Conservation (phyloP, 352 stramenopile species). For the Globisporangium alternatum region DNA sequence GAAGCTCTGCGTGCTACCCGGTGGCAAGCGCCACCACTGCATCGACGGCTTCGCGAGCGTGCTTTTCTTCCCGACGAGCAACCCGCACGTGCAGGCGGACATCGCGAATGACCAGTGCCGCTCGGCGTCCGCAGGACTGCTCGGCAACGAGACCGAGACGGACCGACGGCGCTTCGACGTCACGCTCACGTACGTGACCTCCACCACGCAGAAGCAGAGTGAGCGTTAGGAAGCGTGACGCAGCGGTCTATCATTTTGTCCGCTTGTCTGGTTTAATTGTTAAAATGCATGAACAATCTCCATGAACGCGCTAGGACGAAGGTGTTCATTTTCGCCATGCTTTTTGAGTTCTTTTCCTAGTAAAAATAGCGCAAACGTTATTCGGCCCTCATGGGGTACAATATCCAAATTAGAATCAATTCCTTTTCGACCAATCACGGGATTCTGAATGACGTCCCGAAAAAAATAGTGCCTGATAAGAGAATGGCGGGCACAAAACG, state of each 20-base stretch:
- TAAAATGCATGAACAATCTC: too few species aligned
- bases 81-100: conserved; percentile 14
- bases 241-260: too few species aligned
- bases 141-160: conserved; percentile 16
- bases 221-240: neutral
- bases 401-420: neutral
- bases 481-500: neutral
- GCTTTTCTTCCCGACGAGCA: conserved; percentile 20
- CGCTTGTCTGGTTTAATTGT: too few species aligned
- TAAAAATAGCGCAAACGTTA: too few species aligned
- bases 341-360: too few species aligned
- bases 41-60: conserved; percentile 20
- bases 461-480: too few species aligned
- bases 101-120: conserved; percentile 17
- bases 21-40: conserved; percentile 14
- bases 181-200: conserved; percentile 8
- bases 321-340: too few species aligned
- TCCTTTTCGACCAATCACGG: neutral
- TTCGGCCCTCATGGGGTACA: too few species aligned
- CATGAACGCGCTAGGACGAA: too few species aligned
- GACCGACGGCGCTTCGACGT: conserved; percentile 17
- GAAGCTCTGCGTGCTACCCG: conserved; percentile 18
- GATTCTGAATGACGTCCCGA: too few species aligned
- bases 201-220: conserved; percentile 10
- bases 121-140: conserved; percentile 8